Evolutionary conservation across 768 basidiomycete species (phyloP).

Genomic region (Hortiboletus flavorubellus): DNA sequence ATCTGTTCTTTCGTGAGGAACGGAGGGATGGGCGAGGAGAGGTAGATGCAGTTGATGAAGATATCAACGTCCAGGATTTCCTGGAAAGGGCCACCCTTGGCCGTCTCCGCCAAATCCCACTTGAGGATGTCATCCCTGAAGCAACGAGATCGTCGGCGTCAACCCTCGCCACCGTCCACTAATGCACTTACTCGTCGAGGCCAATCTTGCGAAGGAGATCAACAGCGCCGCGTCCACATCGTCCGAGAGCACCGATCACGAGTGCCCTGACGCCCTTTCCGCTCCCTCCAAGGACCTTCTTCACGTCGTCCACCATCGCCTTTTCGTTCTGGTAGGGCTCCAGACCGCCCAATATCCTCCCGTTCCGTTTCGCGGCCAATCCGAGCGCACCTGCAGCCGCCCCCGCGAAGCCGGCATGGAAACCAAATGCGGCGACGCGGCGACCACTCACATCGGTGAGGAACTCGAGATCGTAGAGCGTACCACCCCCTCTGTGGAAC

Average conservation of each 20-base stretch:
- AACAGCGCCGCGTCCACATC: constrained; percentile 93
- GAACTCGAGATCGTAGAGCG: constrained; percentile 95
- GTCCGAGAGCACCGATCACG: constrained; percentile 93
- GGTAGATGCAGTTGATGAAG: constrained; percentile 99
- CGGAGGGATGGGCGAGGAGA: constrained; percentile 79
- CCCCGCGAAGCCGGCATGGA: constrained; percentile 98
- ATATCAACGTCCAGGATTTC: constrained; percentile 97
- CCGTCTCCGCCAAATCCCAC: constrained; percentile 98
- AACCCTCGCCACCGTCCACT: not conserved
- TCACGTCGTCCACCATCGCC: constrained; percentile 79
- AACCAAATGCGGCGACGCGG: constrained; percentile 97
- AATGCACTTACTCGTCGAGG: constrained; percentile 73
- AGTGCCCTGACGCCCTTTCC: constrained; percentile 79
- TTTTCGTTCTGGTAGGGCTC: constrained; percentile 81
- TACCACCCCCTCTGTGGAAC: constrained; percentile 79
- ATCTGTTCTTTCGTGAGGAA: constrained; percentile 77
- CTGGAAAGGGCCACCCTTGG: constrained; percentile 92
- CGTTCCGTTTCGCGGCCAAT: constrained; percentile 60
- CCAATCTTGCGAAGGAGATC: constrained; percentile 96
- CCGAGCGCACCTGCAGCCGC: constrained; percentile 90
- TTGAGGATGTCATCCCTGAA: constrained; percentile 87
- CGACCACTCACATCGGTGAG: constrained; percentile 79
- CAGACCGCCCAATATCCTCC: constrained; percentile 59
- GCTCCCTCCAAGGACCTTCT: constrained; percentile 57
- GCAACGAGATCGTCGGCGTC: not conserved